phyloP scores from a whole-genome alignment of 2,329 filamentous ascomycete species.

The Talaromyces atroroseus region DNA sequence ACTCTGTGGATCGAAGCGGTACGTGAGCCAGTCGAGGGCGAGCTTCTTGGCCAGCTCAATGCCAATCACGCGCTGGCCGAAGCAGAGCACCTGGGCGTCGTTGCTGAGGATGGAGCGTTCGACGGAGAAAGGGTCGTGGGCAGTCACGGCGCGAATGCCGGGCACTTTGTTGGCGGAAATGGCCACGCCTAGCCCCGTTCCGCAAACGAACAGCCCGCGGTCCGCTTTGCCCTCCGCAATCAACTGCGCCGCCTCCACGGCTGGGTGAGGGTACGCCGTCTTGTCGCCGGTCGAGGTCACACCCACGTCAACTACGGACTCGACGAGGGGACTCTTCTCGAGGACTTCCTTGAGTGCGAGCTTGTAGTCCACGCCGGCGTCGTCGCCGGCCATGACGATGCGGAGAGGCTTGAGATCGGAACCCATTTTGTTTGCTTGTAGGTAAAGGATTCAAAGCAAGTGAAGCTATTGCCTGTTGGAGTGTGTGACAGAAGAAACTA shows the following conservation, averaged over 20 bases:
- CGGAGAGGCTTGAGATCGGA: constrained; percentile 42
- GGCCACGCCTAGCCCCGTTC: constrained; percentile 79
- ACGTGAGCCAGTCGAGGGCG: constrained; percentile 77
- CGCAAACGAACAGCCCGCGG: constrained; percentile 72
- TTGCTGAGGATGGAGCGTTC: constrained; percentile 77
- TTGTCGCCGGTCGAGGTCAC: constrained; percentile 62
- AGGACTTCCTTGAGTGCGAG: constrained; percentile 70
- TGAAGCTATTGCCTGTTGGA: background rate
- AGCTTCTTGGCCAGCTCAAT: constrained; percentile 72
- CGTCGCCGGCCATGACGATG: constrained; percentile 61
- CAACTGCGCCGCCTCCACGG: constrained; percentile 62
- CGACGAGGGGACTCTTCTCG: constrained; percentile 60
- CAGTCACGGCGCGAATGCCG: constrained; percentile 79
- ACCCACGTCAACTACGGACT: constrained; percentile 67
- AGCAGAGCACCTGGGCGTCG: constrained; percentile 79
- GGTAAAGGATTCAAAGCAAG: background rate
- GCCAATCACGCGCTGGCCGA: constrained; percentile 78
- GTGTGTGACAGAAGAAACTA: background rate
- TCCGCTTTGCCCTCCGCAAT: constrained; percentile 55
- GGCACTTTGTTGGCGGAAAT: constrained; percentile 86
- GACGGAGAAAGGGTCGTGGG: constrained; percentile 79
- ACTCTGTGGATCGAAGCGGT: constrained; percentile 67
- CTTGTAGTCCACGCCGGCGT: constrained; percentile 75
- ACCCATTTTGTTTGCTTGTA: constrained; percentile 24
- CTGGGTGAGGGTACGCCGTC: constrained; percentile 75